Conservation (phyloP, 2,329 filamentous ascomycete genomes). For the Neoarthrinium moseri region DNA sequence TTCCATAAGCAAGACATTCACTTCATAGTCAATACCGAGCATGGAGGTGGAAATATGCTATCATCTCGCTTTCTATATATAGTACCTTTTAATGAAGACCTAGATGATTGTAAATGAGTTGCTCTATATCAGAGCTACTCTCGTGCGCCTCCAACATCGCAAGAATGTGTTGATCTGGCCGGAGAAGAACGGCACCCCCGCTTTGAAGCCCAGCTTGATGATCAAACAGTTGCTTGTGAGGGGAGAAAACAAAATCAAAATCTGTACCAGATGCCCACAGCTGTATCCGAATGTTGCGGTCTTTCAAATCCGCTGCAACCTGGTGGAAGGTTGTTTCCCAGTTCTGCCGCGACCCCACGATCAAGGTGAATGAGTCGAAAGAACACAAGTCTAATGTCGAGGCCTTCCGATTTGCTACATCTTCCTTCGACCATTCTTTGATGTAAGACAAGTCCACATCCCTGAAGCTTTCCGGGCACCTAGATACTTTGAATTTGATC, state of each 20-base stretch:
- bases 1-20: too few relatives aligned
- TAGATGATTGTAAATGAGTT: not conserved
- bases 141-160: not conserved
- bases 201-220: conserved; percentile 16
- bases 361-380: conserved; percentile 28
- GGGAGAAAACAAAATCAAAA: conserved; percentile 19
- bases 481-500: conserved; percentile 21
- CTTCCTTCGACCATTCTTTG: conserved; percentile 24
- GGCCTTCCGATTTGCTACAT: conserved; percentile 25
- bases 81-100: not conserved
- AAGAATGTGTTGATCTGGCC: conserved; percentile 36
- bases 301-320: not conserved
- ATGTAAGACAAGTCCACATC: conserved; percentile 34
- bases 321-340: not conserved
- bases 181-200: conserved; percentile 26
- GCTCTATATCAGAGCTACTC: not conserved
- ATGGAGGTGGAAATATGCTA: too few relatives aligned
- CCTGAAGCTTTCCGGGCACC: conserved; percentile 6
- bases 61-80: too few relatives aligned
- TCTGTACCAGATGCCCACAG: conserved; percentile 16
- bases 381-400: conserved; percentile 35
- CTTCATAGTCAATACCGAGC: too few relatives aligned
- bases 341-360: conserved; percentile 13
- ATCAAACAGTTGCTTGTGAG: conserved; percentile 19
- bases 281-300: not conserved